These are phyloP conservation scores for Silybum marianum DNA, from an alignment of 129 eudicot genomes.

Conservation along the genomic window DNA sequence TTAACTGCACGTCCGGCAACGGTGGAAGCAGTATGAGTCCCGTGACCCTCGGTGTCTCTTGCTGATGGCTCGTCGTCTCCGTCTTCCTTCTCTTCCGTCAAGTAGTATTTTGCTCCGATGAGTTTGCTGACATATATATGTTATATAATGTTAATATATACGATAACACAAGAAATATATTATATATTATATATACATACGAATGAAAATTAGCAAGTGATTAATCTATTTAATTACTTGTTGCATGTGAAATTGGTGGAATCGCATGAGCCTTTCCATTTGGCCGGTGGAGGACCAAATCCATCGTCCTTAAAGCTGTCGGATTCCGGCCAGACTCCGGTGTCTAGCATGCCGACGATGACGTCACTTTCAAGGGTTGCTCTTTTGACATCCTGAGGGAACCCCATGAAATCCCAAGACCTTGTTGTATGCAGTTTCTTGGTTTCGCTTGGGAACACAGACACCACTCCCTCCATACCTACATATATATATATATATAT, in stretches of 20 bases:
- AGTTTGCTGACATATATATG: slow-evolving; percentile 45
- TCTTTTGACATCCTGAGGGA: slow-evolving; percentile 34
- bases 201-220: neutral
- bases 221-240: slow-evolving; percentile 27
- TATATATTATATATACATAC: neutral
- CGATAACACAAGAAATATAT: neutral
- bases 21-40: slow-evolving; percentile 78
- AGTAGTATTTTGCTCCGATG: slow-evolving; percentile 64
- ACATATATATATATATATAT: no score
- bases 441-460: slow-evolving; percentile 52
- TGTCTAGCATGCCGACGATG: slow-evolving; percentile 50
- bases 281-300: slow-evolving; percentile 51
- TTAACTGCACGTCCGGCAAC: slow-evolving; percentile 62
- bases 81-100: neutral
- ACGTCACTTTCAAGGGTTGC: slow-evolving; percentile 44
- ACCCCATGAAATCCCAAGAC: slow-evolving; percentile 76
- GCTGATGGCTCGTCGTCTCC: slow-evolving; percentile 40
- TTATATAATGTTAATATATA: neutral
- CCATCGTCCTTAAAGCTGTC: slow-evolving; percentile 52
- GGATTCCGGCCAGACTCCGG: slow-evolving; percentile 61
- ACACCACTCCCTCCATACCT: slow-evolving; percentile 66
- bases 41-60: slow-evolving; percentile 70
- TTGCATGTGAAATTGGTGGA: slow-evolving; percentile 55
- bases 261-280: slow-evolving; percentile 55
- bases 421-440: slow-evolving; percentile 67